Evolutionary conservation across 179 eudicot genomes (phyloP).

Genomic region (Spergularia azorica): DNA sequence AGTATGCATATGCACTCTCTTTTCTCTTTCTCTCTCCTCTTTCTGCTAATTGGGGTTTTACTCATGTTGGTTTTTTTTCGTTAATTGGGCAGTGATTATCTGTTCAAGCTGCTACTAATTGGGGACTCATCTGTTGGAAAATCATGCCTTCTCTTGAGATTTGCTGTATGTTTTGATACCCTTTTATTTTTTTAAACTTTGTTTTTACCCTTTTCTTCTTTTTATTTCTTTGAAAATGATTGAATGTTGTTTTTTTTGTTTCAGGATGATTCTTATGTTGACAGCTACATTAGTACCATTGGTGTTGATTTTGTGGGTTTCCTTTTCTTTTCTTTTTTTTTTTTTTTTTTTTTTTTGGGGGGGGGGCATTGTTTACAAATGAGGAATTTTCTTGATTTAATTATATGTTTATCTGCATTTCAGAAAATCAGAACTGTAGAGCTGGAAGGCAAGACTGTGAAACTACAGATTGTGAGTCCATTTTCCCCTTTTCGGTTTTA

Average conservation of each 20-base stretch:
- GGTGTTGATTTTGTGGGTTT: constrained; percentile 85
- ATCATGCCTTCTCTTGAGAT: constrained; percentile 36
- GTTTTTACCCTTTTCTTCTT: neutral
- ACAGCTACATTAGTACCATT: constrained; percentile 87
- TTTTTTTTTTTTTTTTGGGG: neutral
- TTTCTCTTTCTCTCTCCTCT: neutral
- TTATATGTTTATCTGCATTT: neutral
- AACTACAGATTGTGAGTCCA: constrained; percentile 77
- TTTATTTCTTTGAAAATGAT: neutral
- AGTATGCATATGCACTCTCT: constrained; percentile 10
- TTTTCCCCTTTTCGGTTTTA: neutral
- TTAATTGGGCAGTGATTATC: constrained; percentile 29
- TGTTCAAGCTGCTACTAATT: constrained; percentile 39
- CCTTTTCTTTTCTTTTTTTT: neutral
- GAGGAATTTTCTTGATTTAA: neutral
- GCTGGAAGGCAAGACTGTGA: constrained; percentile 76
- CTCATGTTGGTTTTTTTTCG: no score
- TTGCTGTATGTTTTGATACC: constrained; percentile 28
- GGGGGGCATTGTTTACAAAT: neutral
- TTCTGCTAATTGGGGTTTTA: neutral
- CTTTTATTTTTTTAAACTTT: no score
- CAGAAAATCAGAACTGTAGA: constrained; percentile 88
- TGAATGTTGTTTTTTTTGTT: neutral
- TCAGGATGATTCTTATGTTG: constrained; percentile 82
- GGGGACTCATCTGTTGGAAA: constrained; percentile 41